phyloP scores from a whole-genome alignment of 441 rosid genomes.

The Syzygium syzygioides region DNA sequence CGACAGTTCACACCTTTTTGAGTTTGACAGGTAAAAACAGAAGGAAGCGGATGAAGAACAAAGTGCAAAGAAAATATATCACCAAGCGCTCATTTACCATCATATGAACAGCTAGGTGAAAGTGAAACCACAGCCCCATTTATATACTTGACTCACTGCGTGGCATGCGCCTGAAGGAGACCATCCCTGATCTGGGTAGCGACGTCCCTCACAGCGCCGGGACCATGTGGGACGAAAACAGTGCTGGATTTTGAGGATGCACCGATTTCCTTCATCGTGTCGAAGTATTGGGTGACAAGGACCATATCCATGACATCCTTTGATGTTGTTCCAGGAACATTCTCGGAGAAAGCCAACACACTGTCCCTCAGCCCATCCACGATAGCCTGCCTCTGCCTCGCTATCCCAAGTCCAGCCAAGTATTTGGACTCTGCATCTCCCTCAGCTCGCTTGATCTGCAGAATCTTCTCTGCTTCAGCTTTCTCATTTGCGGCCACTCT shows the following conservation, averaged over 20 bases:
- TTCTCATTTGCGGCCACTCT: slow-evolving; percentile 49
- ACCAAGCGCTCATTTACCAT: neutral
- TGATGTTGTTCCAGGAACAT: slow-evolving; percentile 42
- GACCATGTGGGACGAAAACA: slow-evolving; percentile 48
- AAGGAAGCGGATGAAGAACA: neutral
- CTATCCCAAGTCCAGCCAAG: slow-evolving; percentile 44
- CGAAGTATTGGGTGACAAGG: slow-evolving; percentile 44
- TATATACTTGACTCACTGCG: neutral
- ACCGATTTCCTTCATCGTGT: slow-evolving; percentile 53
- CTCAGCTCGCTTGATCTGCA: slow-evolving; percentile 46
- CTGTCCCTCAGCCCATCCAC: slow-evolving; percentile 52
- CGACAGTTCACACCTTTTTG: neutral
- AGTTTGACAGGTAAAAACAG: neutral
- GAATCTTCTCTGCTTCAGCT: slow-evolving; percentile 50
- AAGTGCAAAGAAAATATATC: neutral
- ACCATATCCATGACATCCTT: slow-evolving; percentile 60
- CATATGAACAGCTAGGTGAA: too few species aligned
- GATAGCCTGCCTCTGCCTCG: slow-evolving; percentile 52
- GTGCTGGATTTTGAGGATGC: slow-evolving; percentile 38
- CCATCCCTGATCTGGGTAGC: slow-evolving; percentile 45
- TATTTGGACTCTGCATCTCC: slow-evolving; percentile 48
- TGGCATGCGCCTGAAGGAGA: slow-evolving; percentile 33
- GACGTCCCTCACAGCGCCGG: slow-evolving; percentile 36
- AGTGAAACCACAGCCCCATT: neutral
- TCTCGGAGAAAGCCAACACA: slow-evolving; percentile 41